Percentiles rank a stretch among this genome's conserved stretches.
These are phyloP conservation scores for Pleurotus tuoliensis DNA, from an alignment of 768 basidiomycete species.

Conservation along the genomic window DNA sequence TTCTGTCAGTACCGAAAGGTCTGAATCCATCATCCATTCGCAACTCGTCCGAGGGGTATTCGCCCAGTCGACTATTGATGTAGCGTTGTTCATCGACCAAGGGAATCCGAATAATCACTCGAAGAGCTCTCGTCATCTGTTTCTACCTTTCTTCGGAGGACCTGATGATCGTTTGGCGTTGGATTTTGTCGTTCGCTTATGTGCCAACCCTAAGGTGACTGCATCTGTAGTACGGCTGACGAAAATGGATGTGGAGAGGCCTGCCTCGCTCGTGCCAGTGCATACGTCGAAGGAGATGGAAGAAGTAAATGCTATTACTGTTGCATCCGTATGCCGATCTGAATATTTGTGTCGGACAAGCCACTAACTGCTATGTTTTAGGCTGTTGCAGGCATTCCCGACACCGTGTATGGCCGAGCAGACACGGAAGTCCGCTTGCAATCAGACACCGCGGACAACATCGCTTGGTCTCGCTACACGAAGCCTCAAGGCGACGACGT, in stretches of 20 bases:
- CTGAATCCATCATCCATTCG: slow-evolving; percentile 61
- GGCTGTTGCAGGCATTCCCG: slow-evolving; percentile 44
- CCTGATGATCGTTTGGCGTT: slow-evolving; percentile 89
- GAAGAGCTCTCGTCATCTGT: slow-evolving; percentile 49
- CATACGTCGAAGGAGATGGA: slow-evolving; percentile 17
- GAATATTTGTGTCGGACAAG: too few species aligned
- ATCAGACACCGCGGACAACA: slow-evolving; percentile 81
- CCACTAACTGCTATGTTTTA: background rate
- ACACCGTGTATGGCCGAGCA: slow-evolving; percentile 66
- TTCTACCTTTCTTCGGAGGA: slow-evolving; percentile 91
- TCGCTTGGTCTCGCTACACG: slow-evolving; percentile 64
- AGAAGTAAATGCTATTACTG: slow-evolving; percentile 22
- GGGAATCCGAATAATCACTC: slow-evolving; percentile 23
- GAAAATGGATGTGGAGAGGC: slow-evolving; percentile 37
- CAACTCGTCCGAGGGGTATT: slow-evolving; percentile 85
- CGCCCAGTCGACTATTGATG: slow-evolving; percentile 63
- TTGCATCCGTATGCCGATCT: background rate
- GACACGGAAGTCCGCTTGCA: slow-evolving; percentile 65
- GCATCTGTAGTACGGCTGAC: slow-evolving; percentile 74
- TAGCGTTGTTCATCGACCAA: slow-evolving; percentile 77
- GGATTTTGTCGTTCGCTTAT: slow-evolving; percentile 81
- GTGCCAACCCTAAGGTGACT: slow-evolving; percentile 57
- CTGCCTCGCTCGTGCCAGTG: slow-evolving; percentile 19
- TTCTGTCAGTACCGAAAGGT: slow-evolving; percentile 28
- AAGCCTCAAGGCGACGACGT: slow-evolving; percentile 10